Conservation (phyloP, 257 asterid genomes). For the Mentha longifolia region DNA sequence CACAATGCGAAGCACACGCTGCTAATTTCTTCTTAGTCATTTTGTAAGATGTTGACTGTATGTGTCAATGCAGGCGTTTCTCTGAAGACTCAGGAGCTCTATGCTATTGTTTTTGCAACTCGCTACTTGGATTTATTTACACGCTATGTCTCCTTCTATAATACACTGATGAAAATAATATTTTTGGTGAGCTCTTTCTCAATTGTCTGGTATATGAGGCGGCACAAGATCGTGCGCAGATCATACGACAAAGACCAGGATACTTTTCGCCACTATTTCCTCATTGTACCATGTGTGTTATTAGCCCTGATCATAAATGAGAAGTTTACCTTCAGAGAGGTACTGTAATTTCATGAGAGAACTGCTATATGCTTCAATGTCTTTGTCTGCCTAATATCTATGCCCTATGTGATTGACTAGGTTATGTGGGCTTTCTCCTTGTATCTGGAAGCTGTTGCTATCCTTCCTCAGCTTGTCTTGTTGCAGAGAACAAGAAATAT, state of each 20-base stretch:
- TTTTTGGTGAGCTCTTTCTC: conserved; percentile 90
- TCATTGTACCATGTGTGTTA: conserved; percentile 65
- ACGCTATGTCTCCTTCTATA: conserved; percentile 67
- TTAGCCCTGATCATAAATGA: conserved; percentile 71
- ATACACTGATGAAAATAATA: conserved; percentile 76
- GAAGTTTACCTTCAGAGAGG: conserved; percentile 78
- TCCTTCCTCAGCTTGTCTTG: conserved; percentile 84
- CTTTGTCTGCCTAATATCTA: not conserved
- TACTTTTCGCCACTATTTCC: conserved; percentile 81
- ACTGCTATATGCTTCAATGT: not conserved
- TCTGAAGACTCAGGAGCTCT: conserved; percentile 87
- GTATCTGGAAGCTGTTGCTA: conserved; percentile 88
- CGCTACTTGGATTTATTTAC: conserved; percentile 87
- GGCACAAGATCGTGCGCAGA: conserved; percentile 83
- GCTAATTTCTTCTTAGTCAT: conserved; percentile 3
- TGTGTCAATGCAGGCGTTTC: conserved; percentile 63
- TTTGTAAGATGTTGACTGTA: conserved; percentile 29
- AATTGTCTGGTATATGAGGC: conserved; percentile 88
- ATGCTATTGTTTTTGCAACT: conserved; percentile 79
- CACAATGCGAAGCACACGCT: not conserved
- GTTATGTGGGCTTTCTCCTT: conserved; percentile 84
- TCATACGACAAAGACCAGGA: conserved; percentile 91
- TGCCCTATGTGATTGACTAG: conserved; percentile 39
- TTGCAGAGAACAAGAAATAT: conserved; percentile 88
- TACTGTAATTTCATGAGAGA: conserved; percentile 29